Evolutionary conservation across 2,329 filamentous ascomycete species (phyloP).

Genomic region (Fusarium longipes): DNA sequence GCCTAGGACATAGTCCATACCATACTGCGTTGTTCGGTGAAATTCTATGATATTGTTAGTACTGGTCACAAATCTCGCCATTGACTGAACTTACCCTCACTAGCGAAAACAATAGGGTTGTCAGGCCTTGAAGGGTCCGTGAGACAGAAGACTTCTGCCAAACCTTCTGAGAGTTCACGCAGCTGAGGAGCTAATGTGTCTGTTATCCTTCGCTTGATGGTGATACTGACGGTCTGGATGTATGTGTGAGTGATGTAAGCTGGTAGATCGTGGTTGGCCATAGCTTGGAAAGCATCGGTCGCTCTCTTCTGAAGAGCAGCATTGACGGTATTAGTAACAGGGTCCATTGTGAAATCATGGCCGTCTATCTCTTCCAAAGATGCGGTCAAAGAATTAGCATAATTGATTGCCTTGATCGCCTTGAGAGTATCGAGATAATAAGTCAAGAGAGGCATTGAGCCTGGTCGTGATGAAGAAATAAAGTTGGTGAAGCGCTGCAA

Average conservation of each 20-base stretch:
- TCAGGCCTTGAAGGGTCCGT: slow-evolving; percentile 78
- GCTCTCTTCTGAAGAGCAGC: slow-evolving; percentile 70
- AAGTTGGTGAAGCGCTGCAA: slow-evolving; percentile 76
- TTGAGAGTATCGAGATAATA: slow-evolving; percentile 80
- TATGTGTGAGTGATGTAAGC: slow-evolving; percentile 78
- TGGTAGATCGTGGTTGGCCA: slow-evolving; percentile 76
- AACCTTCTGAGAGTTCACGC: slow-evolving; percentile 75
- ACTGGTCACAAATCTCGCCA: fast-evolving
- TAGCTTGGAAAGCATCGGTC: slow-evolving; percentile 70
- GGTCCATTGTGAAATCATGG: slow-evolving; percentile 64
- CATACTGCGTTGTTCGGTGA: slow-evolving; percentile 79
- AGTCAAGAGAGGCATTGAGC: slow-evolving; percentile 72
- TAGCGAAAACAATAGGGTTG: slow-evolving; percentile 82
- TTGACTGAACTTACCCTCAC: slow-evolving; percentile 66
- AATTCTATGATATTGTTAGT: slow-evolving; percentile 65
- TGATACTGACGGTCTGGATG: slow-evolving; percentile 75
- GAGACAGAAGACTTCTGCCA: slow-evolving; percentile 82
- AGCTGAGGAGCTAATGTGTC: slow-evolving; percentile 73
- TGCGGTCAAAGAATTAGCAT: slow-evolving; percentile 75
- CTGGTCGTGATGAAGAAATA: slow-evolving; percentile 67
- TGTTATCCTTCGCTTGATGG: slow-evolving; percentile 74
- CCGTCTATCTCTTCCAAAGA: slow-evolving; percentile 67
- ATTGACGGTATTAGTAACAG: slow-evolving; percentile 66
- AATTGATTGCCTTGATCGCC: slow-evolving; percentile 75
- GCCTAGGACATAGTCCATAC: slow-evolving; percentile 77